phyloP scores from a whole-genome alignment of 345 rosid species.

The Laguncularia racemosa region DNA sequence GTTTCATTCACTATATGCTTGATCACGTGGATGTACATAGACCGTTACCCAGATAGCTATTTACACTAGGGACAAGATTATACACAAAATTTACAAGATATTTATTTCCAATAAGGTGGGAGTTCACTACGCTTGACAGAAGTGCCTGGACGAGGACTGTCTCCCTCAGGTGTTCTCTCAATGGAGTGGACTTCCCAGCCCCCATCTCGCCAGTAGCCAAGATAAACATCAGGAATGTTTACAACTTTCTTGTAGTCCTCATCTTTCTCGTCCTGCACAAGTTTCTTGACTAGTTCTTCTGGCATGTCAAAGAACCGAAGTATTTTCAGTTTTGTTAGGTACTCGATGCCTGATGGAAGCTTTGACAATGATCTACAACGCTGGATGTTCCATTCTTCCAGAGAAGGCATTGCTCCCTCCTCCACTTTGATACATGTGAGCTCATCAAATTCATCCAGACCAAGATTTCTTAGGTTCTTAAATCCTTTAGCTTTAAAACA shows the following conservation, averaged over 20 bases:
- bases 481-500: constrained; percentile 20
- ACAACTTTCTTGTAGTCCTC: constrained; percentile 17
- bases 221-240: constrained; percentile 22
- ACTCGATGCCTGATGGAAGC: constrained; percentile 24
- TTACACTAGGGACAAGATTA: not conserved
- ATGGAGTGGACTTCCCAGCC: constrained; percentile 25
- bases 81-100: not conserved
- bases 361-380: constrained; percentile 18
- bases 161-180: constrained; percentile 5
- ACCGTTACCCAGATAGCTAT: not conserved
- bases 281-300: constrained; percentile 18
- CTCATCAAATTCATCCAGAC: constrained; percentile 26
- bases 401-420: constrained; percentile 20
- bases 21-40: too few relatives aligned
- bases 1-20: too few relatives aligned
- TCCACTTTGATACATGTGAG: constrained; percentile 17
- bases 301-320: constrained; percentile 27
- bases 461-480: constrained; percentile 21
- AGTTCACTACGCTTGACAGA: constrained; percentile 12
- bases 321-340: constrained; percentile 19
- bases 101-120: constrained; percentile 16
- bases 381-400: constrained; percentile 21
- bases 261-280: constrained; percentile 7
- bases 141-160: not conserved
- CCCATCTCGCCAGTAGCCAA: constrained; percentile 21